Base-by-base conservation (phyloP, 192 early-diverging fungal genomes). In the Kappamyces sp. region DNA sequence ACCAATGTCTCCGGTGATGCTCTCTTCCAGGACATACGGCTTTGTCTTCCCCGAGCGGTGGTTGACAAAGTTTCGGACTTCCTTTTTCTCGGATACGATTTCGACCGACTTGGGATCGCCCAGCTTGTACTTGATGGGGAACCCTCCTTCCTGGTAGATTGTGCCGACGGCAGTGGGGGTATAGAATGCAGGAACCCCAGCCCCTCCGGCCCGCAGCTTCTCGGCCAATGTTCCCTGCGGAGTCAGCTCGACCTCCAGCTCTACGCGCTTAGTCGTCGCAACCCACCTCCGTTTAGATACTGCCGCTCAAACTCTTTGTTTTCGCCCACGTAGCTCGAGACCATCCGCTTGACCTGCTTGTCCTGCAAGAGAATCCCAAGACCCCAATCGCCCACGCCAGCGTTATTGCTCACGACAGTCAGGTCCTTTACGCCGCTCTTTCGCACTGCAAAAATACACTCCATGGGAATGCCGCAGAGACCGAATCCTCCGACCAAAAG, bases 301-400 rank as follows among this genome's bases (percentile, higher is more conserved):
- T 90, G 88, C 33, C 84, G 71, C 47, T 83, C 84, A 71, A 90
- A 90, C 63, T 90, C 88, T 51, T 82, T 77, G 75, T 90, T 90
- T 57, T 90, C 86, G 42, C 86, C 88, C 7, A 88, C 86, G 57
- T 90, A 90, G 59, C 74, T 78, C 12, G 75, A 80, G 41, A 90
- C 76, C 86, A 90, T 90, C 48, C 86, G 81, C 63, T 86, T 86
- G 73, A 90, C 83, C 79, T 90, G 84, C 34, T 78, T 75, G 11
- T 65, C 79, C 57, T 84, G 72, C 52, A 87, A 68, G 33, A 89
- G 62, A 14, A 77, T 67, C 30, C 87, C 87, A 1, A 89, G 66
- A 1, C 87, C 87, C 62, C 81, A 86, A 68, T 84, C 84, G 42
- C 78, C 70, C 0, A 86, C 80, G 33, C 88, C 88, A 38, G 86